A percentile compares a stretch with the other conserved stretches of the same genome.
These are phyloP conservation scores for Yarrowia galli DNA, from an alignment of 1,139 yeast genomes.

Conservation along the genomic window DNA sequence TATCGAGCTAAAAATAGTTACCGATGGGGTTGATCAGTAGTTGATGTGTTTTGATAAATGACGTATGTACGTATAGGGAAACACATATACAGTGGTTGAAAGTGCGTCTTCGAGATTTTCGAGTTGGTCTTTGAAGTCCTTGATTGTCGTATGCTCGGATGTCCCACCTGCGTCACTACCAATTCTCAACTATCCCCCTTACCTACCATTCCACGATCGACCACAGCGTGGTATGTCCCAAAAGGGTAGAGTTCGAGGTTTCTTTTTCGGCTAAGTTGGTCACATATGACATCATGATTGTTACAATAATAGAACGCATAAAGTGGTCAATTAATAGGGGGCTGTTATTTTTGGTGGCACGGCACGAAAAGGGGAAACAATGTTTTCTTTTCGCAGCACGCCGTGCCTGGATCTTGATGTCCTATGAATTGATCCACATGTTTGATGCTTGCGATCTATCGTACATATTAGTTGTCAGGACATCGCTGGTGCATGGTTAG, in stretches of 20 bases:
- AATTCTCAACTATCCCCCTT: too few species aligned
- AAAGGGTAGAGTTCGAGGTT: neutral
- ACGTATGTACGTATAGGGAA: too few species aligned
- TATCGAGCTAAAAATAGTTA: neutral
- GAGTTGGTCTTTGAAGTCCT: too few species aligned
- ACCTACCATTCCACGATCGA: neutral
- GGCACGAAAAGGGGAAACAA: neutral
- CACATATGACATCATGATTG: neutral
- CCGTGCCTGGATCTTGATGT: neutral
- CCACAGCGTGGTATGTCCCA: neutral
- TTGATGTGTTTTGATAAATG: too few species aligned
- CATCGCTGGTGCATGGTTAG: neutral
- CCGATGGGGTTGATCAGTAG: neutral
- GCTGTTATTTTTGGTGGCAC: constrained; percentile 2
- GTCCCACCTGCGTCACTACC: too few species aligned
- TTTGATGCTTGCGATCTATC: too few species aligned
- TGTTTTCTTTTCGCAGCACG: neutral
- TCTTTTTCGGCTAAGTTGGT: neutral
- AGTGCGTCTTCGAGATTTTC: too few species aligned
- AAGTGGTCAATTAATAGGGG: neutral
- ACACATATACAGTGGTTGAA: too few species aligned
- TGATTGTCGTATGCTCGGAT: too few species aligned
- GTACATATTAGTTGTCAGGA: too few species aligned
- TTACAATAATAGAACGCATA: neutral
- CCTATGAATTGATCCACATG: too few species aligned